A percentile compares a stretch with the other conserved stretches of the same genome.
Evolutionary conservation across 1,284 basidiomycete species (phyloP).

Genomic region (Ceratobasidium sp.): DNA sequence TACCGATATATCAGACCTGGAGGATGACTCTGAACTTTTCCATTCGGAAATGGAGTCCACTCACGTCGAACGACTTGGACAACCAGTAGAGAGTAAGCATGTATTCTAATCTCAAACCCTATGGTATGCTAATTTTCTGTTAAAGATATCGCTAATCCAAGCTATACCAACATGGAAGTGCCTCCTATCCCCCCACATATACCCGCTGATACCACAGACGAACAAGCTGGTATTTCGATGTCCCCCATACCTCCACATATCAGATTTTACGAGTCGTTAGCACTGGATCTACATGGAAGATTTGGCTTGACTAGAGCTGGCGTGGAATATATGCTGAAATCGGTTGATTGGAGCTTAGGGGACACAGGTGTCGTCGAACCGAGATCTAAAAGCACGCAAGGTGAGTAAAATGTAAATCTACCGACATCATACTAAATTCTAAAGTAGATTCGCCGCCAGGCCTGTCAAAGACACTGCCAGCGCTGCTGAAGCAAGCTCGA

Average conservation of each 20-base stretch:
- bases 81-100: conserved; percentile 3
- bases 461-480: conserved; percentile 11
- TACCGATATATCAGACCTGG: conserved; percentile 1
- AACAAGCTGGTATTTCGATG: neutral
- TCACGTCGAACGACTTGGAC: neutral
- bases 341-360: conserved; percentile 15
- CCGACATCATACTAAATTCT: neutral
- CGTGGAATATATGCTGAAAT: conserved; percentile 14
- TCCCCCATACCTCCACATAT: conserved; percentile 13
- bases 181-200: neutral
- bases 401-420: neutral
- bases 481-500: conserved; percentile 9
- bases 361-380: conserved; percentile 4
- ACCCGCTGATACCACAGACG: neutral
- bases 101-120: neutral
- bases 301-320: conserved; percentile 15
- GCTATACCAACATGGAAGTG: neutral
- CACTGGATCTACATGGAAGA: conserved; percentile 7
- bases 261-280: conserved; percentile 7
- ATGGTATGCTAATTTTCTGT: neutral
- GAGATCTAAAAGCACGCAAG: neutral
- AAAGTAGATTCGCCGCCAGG: conserved; percentile 4
- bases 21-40: neutral
- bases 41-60: neutral
- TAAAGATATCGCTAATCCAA: neutral